Evolutionary conservation across 1,139 yeast species (phyloP), one percentile per base, ranked within the genome.

Genomic region (Pichia sp.): DNA sequence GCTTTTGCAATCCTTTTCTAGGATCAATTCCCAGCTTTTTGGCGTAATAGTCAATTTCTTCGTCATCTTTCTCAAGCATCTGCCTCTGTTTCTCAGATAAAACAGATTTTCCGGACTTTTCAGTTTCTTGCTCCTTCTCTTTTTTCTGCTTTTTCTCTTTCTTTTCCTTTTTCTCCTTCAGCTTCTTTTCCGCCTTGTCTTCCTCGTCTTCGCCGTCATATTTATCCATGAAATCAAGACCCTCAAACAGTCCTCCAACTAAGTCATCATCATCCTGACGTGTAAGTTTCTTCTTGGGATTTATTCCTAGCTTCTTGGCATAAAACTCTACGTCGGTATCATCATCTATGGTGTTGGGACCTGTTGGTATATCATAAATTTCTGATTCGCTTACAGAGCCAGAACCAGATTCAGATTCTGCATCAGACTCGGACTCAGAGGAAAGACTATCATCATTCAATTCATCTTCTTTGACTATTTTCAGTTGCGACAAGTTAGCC

Each of bases 271-370:
- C 67, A 23, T 59, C 67, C 32, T 61, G 54, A 38, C 64, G 65
- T 11, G 51, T 45, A 2, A 69, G 52, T 3, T 57, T 57, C 41
- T 61, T 60, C 2, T 59, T 58, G 11, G 64, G 60, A 41, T 61
- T 60, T 34, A 68, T 57, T 1, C 96, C 96, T 23, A 92, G 74
- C 63, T 87, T 85, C 61, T 86, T 87, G 3, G 97, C 93, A 67
- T 97, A 93, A 67, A 90, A 92, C 30, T 79, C 83, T 71, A 90
- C 83, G 49, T 92, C 96, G 52, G 82, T 83, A 55, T 89, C 95
- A 63, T 89, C 96, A 59, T 79, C 76, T 79, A 68, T 31, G 34
- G 34, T 13, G 11, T 34, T 6, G 34, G 16, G 34, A 1, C 15
- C 36, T 76, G 15, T 8, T 4, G 38, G 34, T 10, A 29, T 7